A percentile compares a stretch with the other conserved stretches of the same genome.
phyloP scores from a whole-genome alignment of 495 filamentous ascomycete species.

The Coniosporium apollinis region DNA sequence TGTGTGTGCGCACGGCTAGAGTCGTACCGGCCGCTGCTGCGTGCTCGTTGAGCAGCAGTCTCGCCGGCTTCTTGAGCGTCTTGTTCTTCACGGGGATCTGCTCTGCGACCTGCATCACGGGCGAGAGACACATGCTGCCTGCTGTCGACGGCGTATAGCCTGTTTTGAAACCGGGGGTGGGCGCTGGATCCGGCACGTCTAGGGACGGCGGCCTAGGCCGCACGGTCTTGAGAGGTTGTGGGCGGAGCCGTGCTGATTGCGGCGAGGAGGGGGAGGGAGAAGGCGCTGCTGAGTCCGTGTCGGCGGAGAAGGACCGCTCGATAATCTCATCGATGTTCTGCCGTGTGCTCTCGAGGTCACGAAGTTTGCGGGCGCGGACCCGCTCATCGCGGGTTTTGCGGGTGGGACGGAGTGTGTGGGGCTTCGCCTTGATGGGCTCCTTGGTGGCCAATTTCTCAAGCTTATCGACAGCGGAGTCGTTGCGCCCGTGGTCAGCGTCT shows the following conservation, averaged over 20 bases:
- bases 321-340: constrained; percentile 6
- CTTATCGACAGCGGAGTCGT: too few species aligned
- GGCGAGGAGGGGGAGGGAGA: too few species aligned
- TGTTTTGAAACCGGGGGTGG: constrained; percentile 4
- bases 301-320: neutral
- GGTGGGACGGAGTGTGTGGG: neutral
- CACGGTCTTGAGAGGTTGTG: too few species aligned
- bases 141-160: neutral
- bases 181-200: neutral
- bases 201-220: too few species aligned
- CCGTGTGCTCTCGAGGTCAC: constrained; percentile 9
- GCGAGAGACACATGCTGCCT: constrained; percentile 4
- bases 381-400: constrained; percentile 11
- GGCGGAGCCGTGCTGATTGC: too few species aligned
- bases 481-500: too few species aligned
- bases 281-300: too few species aligned
- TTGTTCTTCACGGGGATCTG: constrained; percentile 12
- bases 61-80: constrained; percentile 6
- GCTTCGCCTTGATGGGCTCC: too few species aligned
- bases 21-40: too few species aligned
- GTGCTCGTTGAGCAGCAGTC: constrained; percentile 8
- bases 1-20: too few species aligned
- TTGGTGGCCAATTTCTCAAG: too few species aligned
- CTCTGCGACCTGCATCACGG: constrained; percentile 17
- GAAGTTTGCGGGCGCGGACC: constrained; percentile 14